These are phyloP conservation scores for Penicillium dipodomyicola DNA, from an alignment of 495 filamentous ascomycete genomes.

Conservation along the genomic window DNA sequence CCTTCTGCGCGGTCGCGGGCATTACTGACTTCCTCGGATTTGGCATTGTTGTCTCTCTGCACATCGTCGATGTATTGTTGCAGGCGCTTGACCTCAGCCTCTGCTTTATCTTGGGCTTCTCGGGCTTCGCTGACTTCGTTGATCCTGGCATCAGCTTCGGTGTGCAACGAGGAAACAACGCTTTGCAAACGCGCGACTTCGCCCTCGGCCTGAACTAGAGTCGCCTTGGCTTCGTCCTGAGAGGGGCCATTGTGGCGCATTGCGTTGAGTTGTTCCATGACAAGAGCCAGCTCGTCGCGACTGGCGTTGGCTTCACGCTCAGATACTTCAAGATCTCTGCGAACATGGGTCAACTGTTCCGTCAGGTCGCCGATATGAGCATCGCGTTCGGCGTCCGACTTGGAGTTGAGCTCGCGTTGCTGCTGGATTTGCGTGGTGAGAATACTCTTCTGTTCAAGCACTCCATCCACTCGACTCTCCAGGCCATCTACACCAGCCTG, in stretches of 20 bases:
- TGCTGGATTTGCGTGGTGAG: slow-evolving; percentile 87
- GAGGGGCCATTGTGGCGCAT: slow-evolving; percentile 35
- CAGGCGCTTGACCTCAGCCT: slow-evolving; percentile 22
- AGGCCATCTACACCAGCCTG: slow-evolving; percentile 71
- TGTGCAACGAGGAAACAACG: slow-evolving; percentile 30
- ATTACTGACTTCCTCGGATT: slow-evolving; percentile 35
- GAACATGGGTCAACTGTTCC: slow-evolving; percentile 47
- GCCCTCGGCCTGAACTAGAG: slow-evolving; percentile 51
- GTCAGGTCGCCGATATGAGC: slow-evolving; percentile 50
- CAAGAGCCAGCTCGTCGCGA: slow-evolving; percentile 43
- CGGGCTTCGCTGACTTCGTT: slow-evolving; percentile 48
- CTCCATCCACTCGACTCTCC: slow-evolving; percentile 51
- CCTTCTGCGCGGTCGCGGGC: slow-evolving; percentile 32
- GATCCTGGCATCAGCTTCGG: slow-evolving; percentile 26
- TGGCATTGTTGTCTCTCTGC: slow-evolving; percentile 8
- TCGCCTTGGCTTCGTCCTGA: slow-evolving; percentile 28
- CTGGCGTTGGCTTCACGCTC: slow-evolving; percentile 38
- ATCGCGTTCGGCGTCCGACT: slow-evolving; percentile 58
- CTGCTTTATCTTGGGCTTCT: slow-evolving; percentile 31
- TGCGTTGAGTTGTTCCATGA: slow-evolving; percentile 48
- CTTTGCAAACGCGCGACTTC: slow-evolving; percentile 45
- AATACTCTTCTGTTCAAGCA: slow-evolving; percentile 81
- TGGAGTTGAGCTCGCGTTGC: slow-evolving; percentile 80
- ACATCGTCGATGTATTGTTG: slow-evolving; percentile 15
- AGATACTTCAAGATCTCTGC: slow-evolving; percentile 39